These are phyloP conservation scores for Acidiella bohemica DNA, from an alignment of 495 filamentous ascomycete genomes.

Conservation along the genomic window DNA sequence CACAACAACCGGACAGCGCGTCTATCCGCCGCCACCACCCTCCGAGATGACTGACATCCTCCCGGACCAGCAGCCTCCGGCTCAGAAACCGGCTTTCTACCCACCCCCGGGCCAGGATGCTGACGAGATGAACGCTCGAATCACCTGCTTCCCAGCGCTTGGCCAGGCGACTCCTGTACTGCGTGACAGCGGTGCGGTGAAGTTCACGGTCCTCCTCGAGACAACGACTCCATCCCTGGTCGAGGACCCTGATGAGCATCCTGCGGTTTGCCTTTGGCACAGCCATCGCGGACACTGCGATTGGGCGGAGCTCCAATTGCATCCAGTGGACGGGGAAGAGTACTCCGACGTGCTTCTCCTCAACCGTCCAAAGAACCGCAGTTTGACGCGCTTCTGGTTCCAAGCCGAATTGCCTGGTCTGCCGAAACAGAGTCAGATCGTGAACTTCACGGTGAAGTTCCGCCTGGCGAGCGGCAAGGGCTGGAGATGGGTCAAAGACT, in stretches of 20 bases:
- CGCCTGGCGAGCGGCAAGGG: slow-evolving; percentile 37
- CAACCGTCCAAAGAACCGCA: slow-evolving; percentile 1
- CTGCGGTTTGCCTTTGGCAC: slow-evolving; percentile 70
- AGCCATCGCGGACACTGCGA: slow-evolving; percentile 35
- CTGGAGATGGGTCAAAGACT: slow-evolving; percentile 69
- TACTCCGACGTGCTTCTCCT: slow-evolving; percentile 16
- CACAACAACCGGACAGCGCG: slow-evolving; percentile 14
- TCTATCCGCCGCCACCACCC: slow-evolving; percentile 12
- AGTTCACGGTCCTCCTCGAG: slow-evolving; percentile 61
- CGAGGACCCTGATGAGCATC: slow-evolving; percentile 37
- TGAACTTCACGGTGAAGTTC: slow-evolving; percentile 66
- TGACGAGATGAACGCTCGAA: slow-evolving; percentile 34
- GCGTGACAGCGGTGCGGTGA: slow-evolving; percentile 18
- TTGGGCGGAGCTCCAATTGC: slow-evolving; percentile 39
- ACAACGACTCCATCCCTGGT: slow-evolving; percentile 3
- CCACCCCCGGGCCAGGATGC: not conserved
- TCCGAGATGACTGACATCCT: slow-evolving; percentile 14
- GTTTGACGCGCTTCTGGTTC: slow-evolving; percentile 27
- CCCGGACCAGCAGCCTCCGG: slow-evolving; percentile 13
- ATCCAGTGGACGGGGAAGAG: slow-evolving; percentile 1
- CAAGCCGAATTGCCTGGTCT: slow-evolving; percentile 22
- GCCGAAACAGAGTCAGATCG: slow-evolving; percentile 27
- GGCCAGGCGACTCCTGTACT: slow-evolving; percentile 51
- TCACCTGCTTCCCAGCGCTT: slow-evolving; percentile 51
- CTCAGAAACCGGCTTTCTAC: slow-evolving; percentile 6